A percentile compares a stretch with the other conserved stretches of the same genome.
Evolutionary conservation across 108 stramenopile species (phyloP).

Genomic region (Skeletonema grethae): DNA sequence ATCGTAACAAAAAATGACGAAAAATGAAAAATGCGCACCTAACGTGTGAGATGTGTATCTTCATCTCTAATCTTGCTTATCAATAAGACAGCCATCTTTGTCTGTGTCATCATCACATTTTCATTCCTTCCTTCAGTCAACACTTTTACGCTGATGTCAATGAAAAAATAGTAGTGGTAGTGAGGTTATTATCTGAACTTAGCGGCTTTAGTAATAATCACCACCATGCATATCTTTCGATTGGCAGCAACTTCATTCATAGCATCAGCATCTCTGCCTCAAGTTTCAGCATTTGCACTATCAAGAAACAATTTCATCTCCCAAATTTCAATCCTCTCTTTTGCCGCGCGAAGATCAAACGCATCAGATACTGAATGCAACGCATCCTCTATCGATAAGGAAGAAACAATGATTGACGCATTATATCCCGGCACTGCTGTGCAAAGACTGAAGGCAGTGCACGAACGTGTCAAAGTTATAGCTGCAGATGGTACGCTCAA

Average conservation of each 20-base stretch:
- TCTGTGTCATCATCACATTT: no score
- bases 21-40: no score
- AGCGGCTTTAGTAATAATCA: no score
- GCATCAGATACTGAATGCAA: conserved; percentile 8
- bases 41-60: no score
- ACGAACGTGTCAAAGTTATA: conserved; percentile 61
- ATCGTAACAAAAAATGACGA: no score
- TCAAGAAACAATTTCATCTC: not conserved
- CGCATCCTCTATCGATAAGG: conserved; percentile 7
- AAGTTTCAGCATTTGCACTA: not conserved
- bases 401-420: conserved; percentile 33
- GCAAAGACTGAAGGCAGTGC: conserved; percentile 62
- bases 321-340: not conserved
- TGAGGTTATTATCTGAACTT: no score
- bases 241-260: not conserved
- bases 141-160: no score
- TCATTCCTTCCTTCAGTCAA: no score
- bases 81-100: no score
- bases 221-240: not conserved
- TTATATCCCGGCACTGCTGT: conserved; percentile 87
- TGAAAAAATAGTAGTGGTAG: no score
- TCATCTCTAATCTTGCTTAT: no score
- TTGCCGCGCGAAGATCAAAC: not conserved
- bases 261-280: not conserved
- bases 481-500: conserved; percentile 51